These are phyloP conservation scores for Trametes elegans DNA, from an alignment of 768 basidiomycete genomes.

Conservation along the genomic window DNA sequence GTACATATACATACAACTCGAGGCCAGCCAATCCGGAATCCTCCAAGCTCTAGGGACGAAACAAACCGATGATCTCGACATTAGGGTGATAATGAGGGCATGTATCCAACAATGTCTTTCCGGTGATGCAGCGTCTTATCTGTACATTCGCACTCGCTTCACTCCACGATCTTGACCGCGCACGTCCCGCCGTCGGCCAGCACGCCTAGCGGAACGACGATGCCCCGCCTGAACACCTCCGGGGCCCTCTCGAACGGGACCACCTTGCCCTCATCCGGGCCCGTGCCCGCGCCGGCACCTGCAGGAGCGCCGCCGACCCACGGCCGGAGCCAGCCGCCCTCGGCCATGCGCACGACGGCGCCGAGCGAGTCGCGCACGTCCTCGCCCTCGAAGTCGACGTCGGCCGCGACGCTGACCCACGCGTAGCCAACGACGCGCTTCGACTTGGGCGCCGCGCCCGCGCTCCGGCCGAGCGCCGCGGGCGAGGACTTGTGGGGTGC, in stretches of 20 bases:
- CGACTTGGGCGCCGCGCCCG: not conserved
- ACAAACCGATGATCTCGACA: too few species aligned
- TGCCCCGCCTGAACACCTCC: slow-evolving; percentile 41
- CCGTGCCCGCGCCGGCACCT: slow-evolving; percentile 8
- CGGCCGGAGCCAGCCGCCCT: slow-evolving; percentile 42
- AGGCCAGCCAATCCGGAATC: too few species aligned
- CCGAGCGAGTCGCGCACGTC: slow-evolving; percentile 58
- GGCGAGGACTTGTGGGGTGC: not conserved
- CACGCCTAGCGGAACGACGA: slow-evolving; percentile 24
- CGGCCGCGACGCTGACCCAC: slow-evolving; percentile 79
- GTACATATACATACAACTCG: too few species aligned
- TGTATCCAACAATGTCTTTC: slow-evolving; percentile 8
- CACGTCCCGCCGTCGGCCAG: slow-evolving; percentile 34
- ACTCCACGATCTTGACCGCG: slow-evolving; percentile 31
- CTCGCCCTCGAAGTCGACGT: slow-evolving; percentile 81
- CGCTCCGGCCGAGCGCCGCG: slow-evolving; percentile 4
- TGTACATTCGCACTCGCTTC: not conserved
- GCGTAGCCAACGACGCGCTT: slow-evolving; percentile 64
- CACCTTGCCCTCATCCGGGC: slow-evolving; percentile 37
- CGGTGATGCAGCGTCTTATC: not conserved
- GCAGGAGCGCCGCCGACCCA: slow-evolving; percentile 37
- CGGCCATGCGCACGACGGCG: slow-evolving; percentile 39
- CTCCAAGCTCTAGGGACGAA: not conserved
- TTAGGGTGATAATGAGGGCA: slow-evolving; percentile 7
- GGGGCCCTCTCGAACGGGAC: slow-evolving; percentile 56